These are phyloP conservation scores for Parafenestella ontariensis DNA, from an alignment of 2,329 filamentous ascomycete genomes.

Conservation along the genomic window DNA sequence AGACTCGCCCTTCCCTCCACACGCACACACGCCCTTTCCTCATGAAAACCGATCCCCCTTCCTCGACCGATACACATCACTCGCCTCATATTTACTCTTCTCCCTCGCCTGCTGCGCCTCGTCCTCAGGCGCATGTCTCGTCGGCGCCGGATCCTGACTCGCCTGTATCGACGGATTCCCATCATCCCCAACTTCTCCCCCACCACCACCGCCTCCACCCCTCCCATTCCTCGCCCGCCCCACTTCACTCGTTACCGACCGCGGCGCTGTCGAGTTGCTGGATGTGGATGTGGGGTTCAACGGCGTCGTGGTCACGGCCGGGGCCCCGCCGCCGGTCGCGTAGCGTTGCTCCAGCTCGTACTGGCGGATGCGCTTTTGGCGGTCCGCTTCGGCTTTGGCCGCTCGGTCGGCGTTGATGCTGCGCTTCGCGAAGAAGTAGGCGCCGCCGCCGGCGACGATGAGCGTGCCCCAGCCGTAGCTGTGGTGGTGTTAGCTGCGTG, in stretches of 20 bases:
- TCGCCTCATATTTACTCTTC: conserved; percentile 90
- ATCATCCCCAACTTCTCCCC: conserved; percentile 18
- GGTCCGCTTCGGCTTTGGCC: conserved; percentile 65
- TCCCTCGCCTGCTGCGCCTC: conserved; percentile 71
- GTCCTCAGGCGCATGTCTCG: conserved; percentile 77
- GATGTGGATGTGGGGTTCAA: conserved; percentile 17
- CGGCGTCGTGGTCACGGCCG: conserved; percentile 11
- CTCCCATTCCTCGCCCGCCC: conserved; percentile 13
- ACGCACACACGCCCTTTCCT: background rate
- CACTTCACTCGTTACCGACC: conserved; percentile 11
- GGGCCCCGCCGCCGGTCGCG: too few relatives aligned
- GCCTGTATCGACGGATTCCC: conserved; percentile 74
- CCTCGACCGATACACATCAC: conserved; percentile 73
- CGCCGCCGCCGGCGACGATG: conserved; percentile 81
- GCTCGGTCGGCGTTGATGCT: conserved; percentile 92
- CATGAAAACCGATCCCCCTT: conserved; percentile 83
- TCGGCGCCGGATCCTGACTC: conserved; percentile 81
- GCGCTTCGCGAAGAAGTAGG: conserved; percentile 95
- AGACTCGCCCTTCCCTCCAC: too few relatives aligned
- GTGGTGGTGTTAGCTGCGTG: conserved; percentile 8
- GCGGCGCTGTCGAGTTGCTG: conserved; percentile 14
- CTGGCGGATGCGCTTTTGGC: conserved; percentile 38
- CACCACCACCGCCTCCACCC: conserved; percentile 15
- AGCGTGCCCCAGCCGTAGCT: conserved; percentile 94
- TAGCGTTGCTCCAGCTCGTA: conserved; percentile 39